Conservation (phyloP, 1,284 basidiomycete species). For the Melampsora abietis-canadensis region DNA sequence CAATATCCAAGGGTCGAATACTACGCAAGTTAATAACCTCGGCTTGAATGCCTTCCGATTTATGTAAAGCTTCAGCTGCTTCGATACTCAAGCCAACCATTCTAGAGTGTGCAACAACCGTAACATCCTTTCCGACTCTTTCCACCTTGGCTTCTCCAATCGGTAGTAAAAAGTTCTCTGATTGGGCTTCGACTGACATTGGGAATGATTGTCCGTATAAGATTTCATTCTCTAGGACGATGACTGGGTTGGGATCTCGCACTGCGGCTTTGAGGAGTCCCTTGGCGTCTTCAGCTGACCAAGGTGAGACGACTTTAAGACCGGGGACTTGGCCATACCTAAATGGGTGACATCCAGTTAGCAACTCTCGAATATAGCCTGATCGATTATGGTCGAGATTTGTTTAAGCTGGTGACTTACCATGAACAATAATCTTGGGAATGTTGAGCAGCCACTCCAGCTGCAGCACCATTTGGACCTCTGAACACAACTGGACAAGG, state of each 20-base stretch:
- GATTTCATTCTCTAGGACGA: slow-evolving; percentile 99
- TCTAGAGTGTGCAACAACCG: slow-evolving; percentile 93
- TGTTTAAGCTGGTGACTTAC: slow-evolving; percentile 33
- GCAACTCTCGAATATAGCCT: not conserved
- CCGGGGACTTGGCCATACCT: slow-evolving; percentile 98
- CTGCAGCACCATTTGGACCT: slow-evolving; percentile 96
- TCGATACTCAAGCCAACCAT: slow-evolving; percentile 90
- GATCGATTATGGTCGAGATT: not conserved
- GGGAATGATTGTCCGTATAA: slow-evolving; percentile 96
- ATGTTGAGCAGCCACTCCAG: slow-evolving; percentile 82
- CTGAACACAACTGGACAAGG: slow-evolving; percentile 98
- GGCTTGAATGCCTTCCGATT: slow-evolving; percentile 88
- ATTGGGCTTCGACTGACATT: slow-evolving; percentile 89
- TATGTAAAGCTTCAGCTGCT: slow-evolving; percentile 84
- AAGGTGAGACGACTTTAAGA: slow-evolving; percentile 95
- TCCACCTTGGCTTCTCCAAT: slow-evolving; percentile 98
- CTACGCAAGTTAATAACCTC: slow-evolving; percentile 97
- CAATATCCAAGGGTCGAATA: slow-evolving; percentile 93
- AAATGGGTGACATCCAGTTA: slow-evolving; percentile 52
- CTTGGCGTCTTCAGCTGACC: slow-evolving; percentile 96
- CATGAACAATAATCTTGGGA: slow-evolving; percentile 57
- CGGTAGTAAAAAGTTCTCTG: slow-evolving; percentile 83
- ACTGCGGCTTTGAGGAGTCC: slow-evolving; percentile 97
- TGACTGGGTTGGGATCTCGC: slow-evolving; percentile 95
- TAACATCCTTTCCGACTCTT: slow-evolving; percentile 85